Evolutionary conservation across 352 stramenopile species (phyloP).

Genomic region (Peronospora destructor): DNA sequence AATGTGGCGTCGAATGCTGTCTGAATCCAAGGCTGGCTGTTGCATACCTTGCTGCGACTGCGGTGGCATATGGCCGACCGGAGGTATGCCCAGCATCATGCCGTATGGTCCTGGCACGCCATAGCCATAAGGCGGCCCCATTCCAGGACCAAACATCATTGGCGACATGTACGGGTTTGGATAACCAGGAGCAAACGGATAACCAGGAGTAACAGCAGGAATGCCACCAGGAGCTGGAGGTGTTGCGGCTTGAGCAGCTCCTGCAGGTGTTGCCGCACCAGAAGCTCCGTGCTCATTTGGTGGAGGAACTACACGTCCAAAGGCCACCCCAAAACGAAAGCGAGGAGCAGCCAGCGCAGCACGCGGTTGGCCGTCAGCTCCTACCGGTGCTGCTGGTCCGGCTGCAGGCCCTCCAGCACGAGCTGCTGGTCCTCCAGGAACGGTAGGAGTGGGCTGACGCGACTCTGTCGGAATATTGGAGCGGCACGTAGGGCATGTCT

Average conservation of each 20-base stretch:
- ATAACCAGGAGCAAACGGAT: constrained; percentile 40
- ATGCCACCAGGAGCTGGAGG: constrained; percentile 5
- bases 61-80: constrained; percentile 13
- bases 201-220: constrained; percentile 22
- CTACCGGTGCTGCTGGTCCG: constrained; percentile 7
- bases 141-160: constrained; percentile 48
- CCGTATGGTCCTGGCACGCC: constrained; percentile 50
- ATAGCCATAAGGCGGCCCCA: constrained; percentile 42
- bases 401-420: constrained; percentile 17
- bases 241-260: constrained; percentile 8
- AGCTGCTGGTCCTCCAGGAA: constrained; percentile 24
- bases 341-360: constrained; percentile 19
- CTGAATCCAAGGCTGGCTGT: constrained; percentile 32
- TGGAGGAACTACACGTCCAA: constrained; percentile 23
- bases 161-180: constrained; percentile 47
- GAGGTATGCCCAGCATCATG: constrained; percentile 43
- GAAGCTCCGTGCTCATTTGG: constrained; percentile 15
- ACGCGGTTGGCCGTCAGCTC: constrained; percentile 11
- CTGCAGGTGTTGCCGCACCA: constrained; percentile 2
- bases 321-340: constrained; percentile 27
- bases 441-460: constrained; percentile 30
- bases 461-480: constrained; percentile 88
- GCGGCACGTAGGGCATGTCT: constrained; percentile 96
- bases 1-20: constrained; percentile 48
- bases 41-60: constrained; percentile 22